Percentiles rank a stretch among this genome's conserved stretches.
Conservation (phyloP, 1,284 basidiomycete genomes). For the Malassezia dermatis region DNA sequence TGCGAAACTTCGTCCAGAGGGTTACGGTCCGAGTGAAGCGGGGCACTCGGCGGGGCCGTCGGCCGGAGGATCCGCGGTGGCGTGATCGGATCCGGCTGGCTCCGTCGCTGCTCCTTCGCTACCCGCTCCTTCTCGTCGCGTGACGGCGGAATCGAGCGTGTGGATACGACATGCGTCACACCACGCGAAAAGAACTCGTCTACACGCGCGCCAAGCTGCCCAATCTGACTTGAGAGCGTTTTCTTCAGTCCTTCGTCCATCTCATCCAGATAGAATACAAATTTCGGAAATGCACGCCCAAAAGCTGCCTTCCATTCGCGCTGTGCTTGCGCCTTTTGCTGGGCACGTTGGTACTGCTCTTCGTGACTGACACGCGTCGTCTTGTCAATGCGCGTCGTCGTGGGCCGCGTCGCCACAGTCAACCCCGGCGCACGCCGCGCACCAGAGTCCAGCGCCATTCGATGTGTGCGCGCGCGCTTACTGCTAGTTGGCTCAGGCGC, state of each 20-base stretch:
- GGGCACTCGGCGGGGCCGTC: constrained; percentile 10
- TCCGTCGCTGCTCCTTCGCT: background rate
- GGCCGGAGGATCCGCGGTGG: constrained; percentile 6
- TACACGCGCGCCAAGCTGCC: constrained; percentile 32
- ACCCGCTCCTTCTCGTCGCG: constrained; percentile 8
- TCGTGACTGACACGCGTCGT: constrained; percentile 25
- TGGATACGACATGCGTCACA: constrained; percentile 43
- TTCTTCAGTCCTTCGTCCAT: constrained; percentile 26
- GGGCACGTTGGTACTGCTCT: constrained; percentile 28
- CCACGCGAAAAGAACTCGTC: constrained; percentile 45
- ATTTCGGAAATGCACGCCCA: constrained; percentile 33
- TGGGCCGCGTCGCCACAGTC: constrained; percentile 9
- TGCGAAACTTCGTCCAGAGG: constrained; percentile 36
- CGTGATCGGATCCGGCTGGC: background rate
- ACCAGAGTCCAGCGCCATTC: constrained; percentile 2
- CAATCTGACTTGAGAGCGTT: constrained; percentile 23
- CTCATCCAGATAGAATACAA: constrained; percentile 43
- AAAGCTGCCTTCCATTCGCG: constrained; percentile 30
- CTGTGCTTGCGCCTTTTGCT: constrained; percentile 22
- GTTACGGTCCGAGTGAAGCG: constrained; percentile 43
- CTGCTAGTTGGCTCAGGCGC: constrained; percentile 15
- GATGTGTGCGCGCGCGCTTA: constrained; percentile 21
- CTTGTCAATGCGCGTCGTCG: constrained; percentile 31
- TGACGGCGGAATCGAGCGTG: constrained; percentile 22
- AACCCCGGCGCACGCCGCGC: background rate